These are phyloP conservation scores for Wickerhamiella spandovensis DNA, from an alignment of 805 yeast species.

Conservation along the genomic window DNA sequence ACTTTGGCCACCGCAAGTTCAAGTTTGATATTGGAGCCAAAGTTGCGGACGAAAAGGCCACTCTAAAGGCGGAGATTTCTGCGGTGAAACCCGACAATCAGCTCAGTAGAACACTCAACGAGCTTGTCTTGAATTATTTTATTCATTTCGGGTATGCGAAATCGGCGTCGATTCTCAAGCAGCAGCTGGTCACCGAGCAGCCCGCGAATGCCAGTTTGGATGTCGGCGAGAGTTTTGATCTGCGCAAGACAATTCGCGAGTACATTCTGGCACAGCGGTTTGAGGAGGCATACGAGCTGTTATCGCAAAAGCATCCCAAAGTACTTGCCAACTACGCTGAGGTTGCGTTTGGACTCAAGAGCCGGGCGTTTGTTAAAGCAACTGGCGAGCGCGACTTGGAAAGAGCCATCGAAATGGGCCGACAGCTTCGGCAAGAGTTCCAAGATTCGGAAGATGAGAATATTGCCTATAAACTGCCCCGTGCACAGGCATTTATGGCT, in stretches of 20 bases:
- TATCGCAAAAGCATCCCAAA: conserved; percentile 29
- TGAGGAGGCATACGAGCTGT: conserved; percentile 29
- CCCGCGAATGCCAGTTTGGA: background rate
- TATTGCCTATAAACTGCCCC: background rate
- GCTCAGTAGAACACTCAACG: conserved; percentile 20
- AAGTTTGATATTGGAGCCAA: conserved; percentile 47
- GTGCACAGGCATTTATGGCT: conserved; percentile 5
- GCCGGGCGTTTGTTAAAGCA: conserved; percentile 32
- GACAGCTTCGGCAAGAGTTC: background rate
- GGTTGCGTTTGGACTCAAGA: conserved; percentile 31
- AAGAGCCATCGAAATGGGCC: conserved; percentile 9
- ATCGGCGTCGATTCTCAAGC: conserved; percentile 37
- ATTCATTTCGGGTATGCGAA: conserved; percentile 46
- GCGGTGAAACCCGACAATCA: conserved; percentile 5
- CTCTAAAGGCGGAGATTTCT: conserved; percentile 16
- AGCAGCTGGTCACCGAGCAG: conserved; percentile 27
- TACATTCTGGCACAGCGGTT: conserved; percentile 34
- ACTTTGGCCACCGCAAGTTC: conserved; percentile 40
- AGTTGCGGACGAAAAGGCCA: conserved; percentile 33
- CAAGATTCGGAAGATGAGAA: background rate
- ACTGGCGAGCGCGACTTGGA: conserved; percentile 19
- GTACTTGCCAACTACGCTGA: conserved; percentile 25
- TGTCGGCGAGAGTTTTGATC: background rate
- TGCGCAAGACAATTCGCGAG: conserved; percentile 34
- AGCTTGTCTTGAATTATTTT: conserved; percentile 36